phyloP scores from a whole-genome alignment of 2,329 filamentous ascomycete genomes.

The Aureobasidium leucospermi region DNA sequence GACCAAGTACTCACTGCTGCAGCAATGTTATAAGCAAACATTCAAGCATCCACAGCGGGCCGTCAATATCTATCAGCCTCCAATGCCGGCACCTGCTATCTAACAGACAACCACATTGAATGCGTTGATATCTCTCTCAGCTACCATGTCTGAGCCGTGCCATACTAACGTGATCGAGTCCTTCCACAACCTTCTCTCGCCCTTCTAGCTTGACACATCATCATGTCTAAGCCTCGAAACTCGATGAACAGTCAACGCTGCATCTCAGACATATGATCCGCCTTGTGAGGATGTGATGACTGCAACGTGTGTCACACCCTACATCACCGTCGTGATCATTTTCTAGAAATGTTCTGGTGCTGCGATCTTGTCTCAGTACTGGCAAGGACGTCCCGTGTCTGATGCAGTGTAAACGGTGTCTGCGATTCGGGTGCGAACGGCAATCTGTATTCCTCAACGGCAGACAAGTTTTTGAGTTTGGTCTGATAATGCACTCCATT shows the following conservation, averaged over 20 bases:
- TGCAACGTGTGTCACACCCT: not conserved
- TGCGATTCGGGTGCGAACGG: not conserved
- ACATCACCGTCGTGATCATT: not conserved
- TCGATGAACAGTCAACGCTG: not conserved
- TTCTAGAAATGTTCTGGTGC: not conserved
- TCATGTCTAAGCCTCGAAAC: not conserved
- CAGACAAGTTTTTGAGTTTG: not conserved
- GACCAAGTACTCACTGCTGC: no score
- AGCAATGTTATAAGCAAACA: no score
- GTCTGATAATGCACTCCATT: not conserved
- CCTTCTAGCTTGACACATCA: not conserved
- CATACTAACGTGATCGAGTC: not conserved
- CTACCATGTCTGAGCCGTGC: not conserved
- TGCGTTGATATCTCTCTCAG: no score
- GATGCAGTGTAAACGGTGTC: not conserved
- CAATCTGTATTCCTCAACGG: not conserved
- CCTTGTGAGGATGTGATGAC: not conserved
- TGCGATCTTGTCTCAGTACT: not conserved
- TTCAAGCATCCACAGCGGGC: no score
- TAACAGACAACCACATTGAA: no score
- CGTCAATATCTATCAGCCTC: no score
- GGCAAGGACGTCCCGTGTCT: not conserved
- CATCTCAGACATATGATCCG: conserved; percentile 7
- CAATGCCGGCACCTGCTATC: no score
- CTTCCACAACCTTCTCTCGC: not conserved